These are phyloP conservation scores for Pseudonitzschia pungens DNA, from an alignment of 108 stramenopile genomes.

Conservation along the genomic window DNA sequence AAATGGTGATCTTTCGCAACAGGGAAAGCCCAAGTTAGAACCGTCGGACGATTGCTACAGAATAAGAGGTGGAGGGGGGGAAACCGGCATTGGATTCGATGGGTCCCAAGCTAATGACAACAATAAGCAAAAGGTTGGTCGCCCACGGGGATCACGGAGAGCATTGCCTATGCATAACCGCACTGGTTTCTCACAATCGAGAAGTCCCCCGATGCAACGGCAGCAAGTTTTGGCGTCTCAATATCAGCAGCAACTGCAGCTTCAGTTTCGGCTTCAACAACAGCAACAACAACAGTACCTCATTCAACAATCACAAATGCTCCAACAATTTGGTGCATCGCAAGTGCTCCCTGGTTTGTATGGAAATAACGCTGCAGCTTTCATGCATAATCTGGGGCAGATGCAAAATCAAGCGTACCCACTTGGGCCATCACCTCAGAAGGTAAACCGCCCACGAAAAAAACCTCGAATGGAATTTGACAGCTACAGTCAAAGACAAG, in stretches of 20 bases:
- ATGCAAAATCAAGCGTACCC: neutral
- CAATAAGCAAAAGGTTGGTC: neutral
- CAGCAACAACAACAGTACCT: slow-evolving; percentile 13
- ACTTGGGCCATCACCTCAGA: neutral
- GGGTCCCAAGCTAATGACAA: neutral
- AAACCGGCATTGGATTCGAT: neutral
- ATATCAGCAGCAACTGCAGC: slow-evolving; percentile 9
- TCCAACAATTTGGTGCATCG: neutral
- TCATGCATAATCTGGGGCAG: neutral
- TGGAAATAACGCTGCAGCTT: neutral
- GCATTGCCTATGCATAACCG: slow-evolving; percentile 15
- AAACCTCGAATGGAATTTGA: neutral
- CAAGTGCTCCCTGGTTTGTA: neutral
- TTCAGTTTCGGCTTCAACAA: slow-evolving; percentile 7
- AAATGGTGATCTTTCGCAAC: neutral
- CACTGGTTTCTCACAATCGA: neutral
- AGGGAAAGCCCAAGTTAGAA: neutral
- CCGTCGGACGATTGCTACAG: neutral
- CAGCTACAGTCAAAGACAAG: neutral
- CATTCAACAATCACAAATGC: neutral
- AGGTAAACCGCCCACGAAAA: neutral
- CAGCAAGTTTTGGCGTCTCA: neutral
- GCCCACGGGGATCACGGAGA: slow-evolving; percentile 9
- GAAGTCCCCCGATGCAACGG: slow-evolving; percentile 1
- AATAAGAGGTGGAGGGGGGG: slow-evolving; percentile 15